Evolutionary conservation across 1,139 yeast species (phyloP), one percentile per base, ranked within the genome.

Genomic region (Scheffersomyces titani): DNA sequence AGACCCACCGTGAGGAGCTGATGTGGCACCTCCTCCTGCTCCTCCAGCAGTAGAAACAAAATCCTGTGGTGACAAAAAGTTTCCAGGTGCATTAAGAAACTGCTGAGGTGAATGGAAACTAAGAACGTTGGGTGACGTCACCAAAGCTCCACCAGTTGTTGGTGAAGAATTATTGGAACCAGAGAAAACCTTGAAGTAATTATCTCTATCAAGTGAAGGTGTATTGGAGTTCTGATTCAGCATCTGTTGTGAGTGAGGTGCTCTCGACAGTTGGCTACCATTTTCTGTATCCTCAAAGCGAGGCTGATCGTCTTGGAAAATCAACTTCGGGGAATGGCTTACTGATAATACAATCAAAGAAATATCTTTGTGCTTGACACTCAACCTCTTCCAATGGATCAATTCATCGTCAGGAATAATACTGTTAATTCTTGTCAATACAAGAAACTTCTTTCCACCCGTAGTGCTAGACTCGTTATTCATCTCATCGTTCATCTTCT

Each of bases 391-490:
- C 93, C 94, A 88, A 65, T 88, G 91, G 53, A 88, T 79, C 55
- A 89, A 73, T 65, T 89, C 96, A 67, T 89, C 94, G 69, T 89
- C 96, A 0, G 93, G 92, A 50, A 89, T 83, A 55, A 88, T 83
- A 61, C 89, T 89, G 64, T 86, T 87, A 54, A 88, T 72, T 63
- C 96, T 78, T 0, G 94, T 88, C 54, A 89, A 73, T 1, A 89
- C 87, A 62, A 89, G 75, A 61, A 85, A 88, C 52, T 85, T 84
- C 70, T 83, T 85, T 0, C 89, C 90, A 16, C 79, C 75, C 36
- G 73, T 62, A 2, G 75, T 75, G 44, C 74, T 67, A 6, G 75
- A 68, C 48, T 70, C 67, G 50, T 69, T 70, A 53, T 72, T 68
- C 47, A 70, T 63, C 51, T 77, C 80, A 11, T 76, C 77, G 50